Conservation (phyloP, 176 grass and related monocot species). For the Thalia dealbata region DNA sequence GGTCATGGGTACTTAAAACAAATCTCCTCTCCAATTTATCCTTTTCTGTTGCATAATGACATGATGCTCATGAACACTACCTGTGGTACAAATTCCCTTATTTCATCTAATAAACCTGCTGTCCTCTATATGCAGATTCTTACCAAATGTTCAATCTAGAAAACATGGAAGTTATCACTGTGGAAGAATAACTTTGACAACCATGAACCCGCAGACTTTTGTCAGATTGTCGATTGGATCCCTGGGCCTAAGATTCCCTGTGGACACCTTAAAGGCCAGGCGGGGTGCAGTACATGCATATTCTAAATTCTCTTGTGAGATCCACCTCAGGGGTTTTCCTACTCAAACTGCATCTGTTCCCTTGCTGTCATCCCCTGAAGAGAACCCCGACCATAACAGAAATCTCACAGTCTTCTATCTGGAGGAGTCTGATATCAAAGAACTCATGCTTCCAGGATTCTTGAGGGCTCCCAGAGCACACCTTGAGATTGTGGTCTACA, state of each 20-base stretch:
- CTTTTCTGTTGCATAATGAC: neutral
- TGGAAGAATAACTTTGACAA: conserved; percentile 8
- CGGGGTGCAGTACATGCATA: neutral
- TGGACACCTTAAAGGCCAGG: conserved; percentile 17
- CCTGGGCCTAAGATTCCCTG: conserved; percentile 53
- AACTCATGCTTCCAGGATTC: conserved; percentile 29
- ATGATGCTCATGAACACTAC: neutral
- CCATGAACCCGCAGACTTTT: conserved; percentile 60
- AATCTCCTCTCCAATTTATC: neutral
- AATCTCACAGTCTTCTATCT: conserved; percentile 71
- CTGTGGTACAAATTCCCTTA: neutral
- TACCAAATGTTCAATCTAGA: neutral
- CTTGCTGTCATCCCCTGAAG: conserved; percentile 33
- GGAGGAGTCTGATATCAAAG: conserved; percentile 46
- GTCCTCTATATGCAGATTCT: neutral
- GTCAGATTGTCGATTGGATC: conserved; percentile 48
- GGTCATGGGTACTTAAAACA: neutral
- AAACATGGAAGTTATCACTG: conserved; percentile 14
- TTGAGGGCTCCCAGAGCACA: conserved; percentile 28
- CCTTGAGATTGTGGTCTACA: conserved; percentile 52
- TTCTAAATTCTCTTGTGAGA: conserved; percentile 44
- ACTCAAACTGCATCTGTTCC: conserved; percentile 41
- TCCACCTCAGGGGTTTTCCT: conserved; percentile 52
- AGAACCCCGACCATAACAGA: conserved; percentile 35
- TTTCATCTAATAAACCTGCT: conserved; percentile 2